These are phyloP conservation scores for Aspergillus carlsbadensis DNA, from an alignment of 495 filamentous ascomycete genomes.

Conservation along the genomic window DNA sequence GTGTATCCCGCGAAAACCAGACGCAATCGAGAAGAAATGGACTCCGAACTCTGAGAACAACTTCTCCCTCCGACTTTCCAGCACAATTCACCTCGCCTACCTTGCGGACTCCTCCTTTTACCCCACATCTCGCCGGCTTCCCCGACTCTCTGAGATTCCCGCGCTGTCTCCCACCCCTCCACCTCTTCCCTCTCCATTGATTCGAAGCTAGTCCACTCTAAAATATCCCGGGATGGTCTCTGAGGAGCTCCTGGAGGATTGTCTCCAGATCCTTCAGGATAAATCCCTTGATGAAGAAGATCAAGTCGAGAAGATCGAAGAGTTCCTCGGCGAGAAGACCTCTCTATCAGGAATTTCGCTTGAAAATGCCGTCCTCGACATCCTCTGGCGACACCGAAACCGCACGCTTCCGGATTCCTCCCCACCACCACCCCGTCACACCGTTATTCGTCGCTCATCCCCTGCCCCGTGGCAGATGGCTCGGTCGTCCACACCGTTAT, in stretches of 20 bases:
- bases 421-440: conserved; percentile 82
- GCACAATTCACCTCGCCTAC: background rate
- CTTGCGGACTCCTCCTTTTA: conserved; percentile 14
- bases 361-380: conserved; percentile 88
- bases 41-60: conserved; percentile 6
- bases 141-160: conserved; percentile 14
- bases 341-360: conserved; percentile 71
- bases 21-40: conserved; percentile 9
- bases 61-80: background rate
- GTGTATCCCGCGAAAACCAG: background rate
- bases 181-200: conserved; percentile 4
- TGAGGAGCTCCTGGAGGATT: conserved; percentile 88
- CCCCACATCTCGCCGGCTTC: conserved; percentile 18
- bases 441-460: conserved; percentile 83
- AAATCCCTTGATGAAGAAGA: conserved; percentile 85
- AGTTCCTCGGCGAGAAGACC: conserved; percentile 77
- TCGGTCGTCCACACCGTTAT: conserved; percentile 75
- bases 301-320: conserved; percentile 88
- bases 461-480: conserved; percentile 89
- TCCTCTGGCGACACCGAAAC: conserved; percentile 88
- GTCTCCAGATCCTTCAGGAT: conserved; percentile 85
- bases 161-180: conserved; percentile 4
- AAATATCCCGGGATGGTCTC: conserved; percentile 65
- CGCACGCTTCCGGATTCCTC: conserved; percentile 69
- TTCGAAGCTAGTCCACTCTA: background rate